These are phyloP conservation scores for Schoenoplectus triqueter DNA, from an alignment of 202 grass and related monocot genomes.

Conservation along the genomic window DNA sequence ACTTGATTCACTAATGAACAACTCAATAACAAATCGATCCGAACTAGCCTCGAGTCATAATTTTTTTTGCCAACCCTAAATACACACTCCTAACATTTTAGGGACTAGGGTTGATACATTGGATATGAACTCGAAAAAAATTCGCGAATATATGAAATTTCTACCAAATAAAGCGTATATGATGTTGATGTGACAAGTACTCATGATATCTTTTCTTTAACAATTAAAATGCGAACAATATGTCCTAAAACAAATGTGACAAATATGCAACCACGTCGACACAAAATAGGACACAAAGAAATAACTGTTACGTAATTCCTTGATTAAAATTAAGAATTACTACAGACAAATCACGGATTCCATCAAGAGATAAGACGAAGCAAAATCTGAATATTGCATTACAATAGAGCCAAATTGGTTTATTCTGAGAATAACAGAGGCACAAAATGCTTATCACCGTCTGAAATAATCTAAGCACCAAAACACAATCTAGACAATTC, in stretches of 20 bases:
- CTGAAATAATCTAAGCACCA: too few species aligned
- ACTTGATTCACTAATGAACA: too few species aligned
- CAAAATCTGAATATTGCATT: background rate
- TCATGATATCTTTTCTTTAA: background rate
- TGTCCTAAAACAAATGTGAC: background rate
- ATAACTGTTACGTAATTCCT: background rate
- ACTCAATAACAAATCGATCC: too few species aligned
- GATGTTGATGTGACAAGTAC: background rate
- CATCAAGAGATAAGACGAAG: background rate
- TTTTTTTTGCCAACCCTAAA: too few species aligned
- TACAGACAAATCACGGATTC: background rate
- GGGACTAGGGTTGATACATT: too few species aligned
- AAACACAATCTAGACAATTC: background rate
- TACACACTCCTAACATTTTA: too few species aligned
- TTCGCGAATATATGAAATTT: background rate
- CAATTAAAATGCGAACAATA: background rate
- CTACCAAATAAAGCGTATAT: background rate
- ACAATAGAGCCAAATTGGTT: background rate
- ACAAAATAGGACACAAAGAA: background rate
- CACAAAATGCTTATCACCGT: background rate
- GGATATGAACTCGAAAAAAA: too few species aligned
- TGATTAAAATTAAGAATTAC: too few species aligned
- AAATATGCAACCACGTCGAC: background rate
- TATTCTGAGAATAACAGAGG: background rate
- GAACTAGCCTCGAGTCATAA: too few species aligned